Evolutionary conservation across 75 land plant species (phyloP).

Genomic region (Picea glauca): DNA sequence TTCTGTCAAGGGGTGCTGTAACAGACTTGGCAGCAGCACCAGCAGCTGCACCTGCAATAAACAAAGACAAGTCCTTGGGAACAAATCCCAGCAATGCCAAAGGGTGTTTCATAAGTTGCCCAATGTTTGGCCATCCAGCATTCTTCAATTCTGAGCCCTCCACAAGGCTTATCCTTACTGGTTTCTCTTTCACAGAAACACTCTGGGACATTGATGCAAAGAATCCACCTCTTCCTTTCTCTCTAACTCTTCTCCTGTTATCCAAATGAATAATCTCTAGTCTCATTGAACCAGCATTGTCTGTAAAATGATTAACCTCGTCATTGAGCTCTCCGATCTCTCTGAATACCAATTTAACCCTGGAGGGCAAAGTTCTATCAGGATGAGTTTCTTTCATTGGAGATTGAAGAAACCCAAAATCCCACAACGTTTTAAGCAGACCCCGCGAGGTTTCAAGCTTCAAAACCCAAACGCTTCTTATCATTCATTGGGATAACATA

Average conservation of each 20-base stretch:
- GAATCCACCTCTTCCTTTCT: neutral
- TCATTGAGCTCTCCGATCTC: neutral
- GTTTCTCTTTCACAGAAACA: constrained; percentile 4
- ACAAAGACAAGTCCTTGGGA: constrained; percentile 75
- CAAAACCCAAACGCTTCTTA: too few species aligned
- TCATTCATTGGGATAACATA: too few species aligned
- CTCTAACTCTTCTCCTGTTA: neutral
- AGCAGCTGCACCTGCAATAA: constrained; percentile 83
- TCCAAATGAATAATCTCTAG: neutral
- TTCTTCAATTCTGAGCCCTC: neutral
- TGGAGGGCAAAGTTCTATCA: neutral
- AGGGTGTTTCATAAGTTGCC: constrained; percentile 62
- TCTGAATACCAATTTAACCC: neutral
- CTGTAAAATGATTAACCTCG: neutral
- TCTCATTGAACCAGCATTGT: neutral
- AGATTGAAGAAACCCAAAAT: neutral
- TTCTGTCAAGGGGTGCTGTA: constrained; percentile 93
- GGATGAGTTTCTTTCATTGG: neutral
- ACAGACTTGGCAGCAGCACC: constrained; percentile 88
- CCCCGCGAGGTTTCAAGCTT: too few species aligned
- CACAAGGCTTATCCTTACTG: neutral
- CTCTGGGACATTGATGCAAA: constrained; percentile 5
- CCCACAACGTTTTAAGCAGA: neutral
- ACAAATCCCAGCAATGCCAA: constrained; percentile 60
- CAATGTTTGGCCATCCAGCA: constrained; percentile 4